Base-by-base conservation (phyloP, 495 filamentous ascomycete genomes). In the Chaetomium cochliodes region DNA sequence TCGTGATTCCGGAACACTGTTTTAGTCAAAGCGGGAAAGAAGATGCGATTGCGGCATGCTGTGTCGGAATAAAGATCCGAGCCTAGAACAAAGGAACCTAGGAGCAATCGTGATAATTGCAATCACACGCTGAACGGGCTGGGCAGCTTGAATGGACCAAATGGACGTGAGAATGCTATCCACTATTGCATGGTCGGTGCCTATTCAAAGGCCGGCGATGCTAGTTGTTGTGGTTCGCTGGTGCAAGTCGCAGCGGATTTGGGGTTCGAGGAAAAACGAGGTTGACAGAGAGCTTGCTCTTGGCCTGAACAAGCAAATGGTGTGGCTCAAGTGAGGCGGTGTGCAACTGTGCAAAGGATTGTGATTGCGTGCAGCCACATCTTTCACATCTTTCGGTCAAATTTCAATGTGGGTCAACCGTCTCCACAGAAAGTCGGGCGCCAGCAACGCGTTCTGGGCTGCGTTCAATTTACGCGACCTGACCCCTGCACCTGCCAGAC, bases 381-480 rank as follows among this genome's bases (percentile, higher is more conserved):
- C n/a, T 56, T 4, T 16, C 49, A 26, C 47, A 42, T 15, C n/a
- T 56, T 4, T 16, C 5, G 13, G 33, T 26, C 51, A 33, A 28
- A 56, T 2, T n/a, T 26, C 30, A 16, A 22, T 20, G 61, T 58
- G 53, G 62, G 62, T n/a, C n/a, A n/a, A n/a, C n/a, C n/a, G n/a
- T 37, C 58, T 22, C 11, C 1, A 37, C 11, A 25, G 58, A 33
- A 39, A 25, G 51, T 64, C 42, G 28, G 62, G 53, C 62, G 62
- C 53, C 25, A 58, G 22, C 37, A 42, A 65, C 66, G 66, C 66
- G 64, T 67, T 63, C 42, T 61, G 30, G 51, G 50, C 55, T 47
- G 57, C 58, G 56, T 42, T 58, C 73, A 76, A 69, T 69, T 63
- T 66, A 72, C 68, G 65, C 72, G 66, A 69, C 69, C 53, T 49